phyloP scores from a whole-genome alignment of 768 basidiomycete species.

The Dendrothele bispora region DNA sequence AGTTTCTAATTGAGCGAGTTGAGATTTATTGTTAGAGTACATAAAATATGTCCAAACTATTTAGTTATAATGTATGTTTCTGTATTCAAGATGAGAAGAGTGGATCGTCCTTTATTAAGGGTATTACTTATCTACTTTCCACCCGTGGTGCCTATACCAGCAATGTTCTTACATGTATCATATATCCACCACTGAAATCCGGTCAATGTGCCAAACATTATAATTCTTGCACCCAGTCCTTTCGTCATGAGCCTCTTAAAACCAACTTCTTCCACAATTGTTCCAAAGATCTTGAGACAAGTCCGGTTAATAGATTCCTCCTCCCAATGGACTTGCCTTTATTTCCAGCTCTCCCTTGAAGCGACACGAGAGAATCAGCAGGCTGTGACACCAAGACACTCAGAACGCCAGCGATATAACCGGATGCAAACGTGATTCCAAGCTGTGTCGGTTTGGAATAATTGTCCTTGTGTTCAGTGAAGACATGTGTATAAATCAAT shows the following conservation, averaged over 20 bases:
- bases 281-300: too few relatives aligned
- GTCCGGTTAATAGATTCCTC: too few relatives aligned
- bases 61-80: too few relatives aligned
- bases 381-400: conserved; percentile 98
- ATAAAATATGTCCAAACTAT: too few relatives aligned
- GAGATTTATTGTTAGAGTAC: too few relatives aligned
- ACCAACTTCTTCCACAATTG: conserved; percentile 73
- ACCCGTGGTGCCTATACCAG: conserved; percentile 87
- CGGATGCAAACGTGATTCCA: conserved; percentile 83
- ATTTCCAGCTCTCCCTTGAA: too few relatives aligned
- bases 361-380: conserved; percentile 91
- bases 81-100: too few relatives aligned
- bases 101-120: too few relatives aligned
- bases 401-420: conserved; percentile 93
- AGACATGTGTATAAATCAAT: conserved; percentile 85
- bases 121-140: too few relatives aligned
- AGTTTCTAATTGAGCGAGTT: too few relatives aligned
- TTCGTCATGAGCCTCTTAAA: conserved; percentile 66
- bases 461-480: conserved; percentile 73
- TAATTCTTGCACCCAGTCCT: conserved; percentile 82
- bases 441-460: conserved; percentile 85
- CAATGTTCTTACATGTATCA: conserved; percentile 78
- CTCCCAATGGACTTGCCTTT: too few relatives aligned
- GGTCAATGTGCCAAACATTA: conserved; percentile 70
- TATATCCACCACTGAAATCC: conserved; percentile 97